These are phyloP conservation scores for Brassica juncea DNA, from an alignment of 345 rosid genomes.

Conservation along the genomic window DNA sequence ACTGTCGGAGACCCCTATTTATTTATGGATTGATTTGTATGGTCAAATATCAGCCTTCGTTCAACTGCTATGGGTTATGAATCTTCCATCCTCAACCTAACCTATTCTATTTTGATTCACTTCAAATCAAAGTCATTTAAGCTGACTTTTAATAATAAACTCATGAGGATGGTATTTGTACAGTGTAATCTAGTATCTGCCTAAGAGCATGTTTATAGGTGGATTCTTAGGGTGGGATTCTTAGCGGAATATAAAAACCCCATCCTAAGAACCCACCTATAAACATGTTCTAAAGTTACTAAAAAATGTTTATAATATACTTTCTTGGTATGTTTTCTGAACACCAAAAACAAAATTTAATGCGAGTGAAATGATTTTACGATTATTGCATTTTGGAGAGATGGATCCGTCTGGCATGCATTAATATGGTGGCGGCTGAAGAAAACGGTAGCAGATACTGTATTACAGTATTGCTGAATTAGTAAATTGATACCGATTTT, in stretches of 20 bases:
- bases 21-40: background rate
- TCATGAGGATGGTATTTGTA: background rate
- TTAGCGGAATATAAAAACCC: no score
- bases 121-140: slow-evolving; percentile 27
- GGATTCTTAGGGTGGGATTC: no score
- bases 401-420: slow-evolving; percentile 24
- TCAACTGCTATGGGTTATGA: slow-evolving; percentile 26
- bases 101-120: slow-evolving; percentile 35
- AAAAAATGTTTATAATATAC: background rate
- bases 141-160: background rate
- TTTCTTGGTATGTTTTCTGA: background rate
- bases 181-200: background rate
- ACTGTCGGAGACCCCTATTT: background rate
- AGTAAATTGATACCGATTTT: background rate
- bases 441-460: background rate
- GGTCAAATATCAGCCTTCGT: slow-evolving; percentile 19
- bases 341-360: background rate
- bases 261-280: no score
- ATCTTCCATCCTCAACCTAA: slow-evolving; percentile 14
- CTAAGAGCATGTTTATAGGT: no score
- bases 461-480: background rate
- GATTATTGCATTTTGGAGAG: slow-evolving; percentile 7
- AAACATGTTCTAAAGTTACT: no score
- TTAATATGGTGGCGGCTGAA: slow-evolving; percentile 17
- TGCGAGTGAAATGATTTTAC: slow-evolving; percentile 4